Evolutionary conservation across 1,284 basidiomycete genomes (phyloP).

Genomic region (Ganoderma meredithae): DNA sequence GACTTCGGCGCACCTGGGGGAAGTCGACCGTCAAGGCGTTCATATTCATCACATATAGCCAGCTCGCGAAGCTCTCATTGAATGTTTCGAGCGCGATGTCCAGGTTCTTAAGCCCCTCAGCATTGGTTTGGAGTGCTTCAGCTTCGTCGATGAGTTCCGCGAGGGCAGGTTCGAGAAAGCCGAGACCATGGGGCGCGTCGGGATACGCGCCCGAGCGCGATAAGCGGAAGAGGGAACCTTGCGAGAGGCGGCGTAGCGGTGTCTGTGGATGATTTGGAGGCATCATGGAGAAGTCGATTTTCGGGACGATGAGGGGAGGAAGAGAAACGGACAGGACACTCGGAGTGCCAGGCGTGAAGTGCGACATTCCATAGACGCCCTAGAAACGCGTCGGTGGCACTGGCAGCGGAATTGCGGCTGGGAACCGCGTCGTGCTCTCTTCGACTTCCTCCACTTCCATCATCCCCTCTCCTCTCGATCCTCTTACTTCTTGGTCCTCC

Average conservation of each 20-base stretch:
- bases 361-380: conserved; percentile 3
- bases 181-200: conserved; percentile 83
- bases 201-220: conserved; percentile 76
- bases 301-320: background rate
- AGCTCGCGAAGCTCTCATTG: conserved; percentile 94
- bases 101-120: conserved; percentile 75
- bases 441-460: background rate
- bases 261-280: conserved; percentile 55
- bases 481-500: no score
- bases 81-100: conserved; percentile 84
- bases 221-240: conserved; percentile 87
- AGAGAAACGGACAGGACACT: background rate
- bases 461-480: background rate
- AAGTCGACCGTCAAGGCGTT: conserved; percentile 93
- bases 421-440: conserved; percentile 14
- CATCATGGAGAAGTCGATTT: conserved; percentile 21
- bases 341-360: background rate
- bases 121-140: conserved; percentile 79
- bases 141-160: conserved; percentile 89
- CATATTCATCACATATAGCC: conserved; percentile 93
- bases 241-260: conserved; percentile 89
- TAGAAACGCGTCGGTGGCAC: conserved; percentile 23
- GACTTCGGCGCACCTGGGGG: conserved; percentile 70
- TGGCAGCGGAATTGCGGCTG: conserved; percentile 15
- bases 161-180: conserved; percentile 86